A percentile compares a stretch with the other conserved stretches of the same genome.
Evolutionary conservation across 2,329 filamentous ascomycete genomes (phyloP).

Genomic region (Colletotrichum orbiculare): DNA sequence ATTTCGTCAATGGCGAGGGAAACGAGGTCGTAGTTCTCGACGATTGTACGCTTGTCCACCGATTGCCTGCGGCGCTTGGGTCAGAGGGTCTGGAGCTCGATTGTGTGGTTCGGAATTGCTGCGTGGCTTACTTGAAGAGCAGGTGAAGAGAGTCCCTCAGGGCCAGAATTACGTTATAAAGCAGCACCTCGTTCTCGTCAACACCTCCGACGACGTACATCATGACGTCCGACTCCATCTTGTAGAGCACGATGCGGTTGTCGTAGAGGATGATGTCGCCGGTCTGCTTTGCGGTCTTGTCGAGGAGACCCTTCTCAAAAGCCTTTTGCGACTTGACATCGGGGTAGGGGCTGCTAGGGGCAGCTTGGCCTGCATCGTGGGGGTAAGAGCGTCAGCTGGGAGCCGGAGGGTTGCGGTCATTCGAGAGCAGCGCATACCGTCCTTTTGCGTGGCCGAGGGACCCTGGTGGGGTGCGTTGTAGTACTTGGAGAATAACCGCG

Average conservation of each 20-base stretch:
- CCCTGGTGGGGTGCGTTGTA: constrained; percentile 61
- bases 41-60: constrained; percentile 95
- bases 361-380: constrained; percentile 5
- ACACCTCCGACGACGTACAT: constrained; percentile 90
- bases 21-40: constrained; percentile 95
- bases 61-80: constrained; percentile 74
- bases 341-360: constrained; percentile 78
- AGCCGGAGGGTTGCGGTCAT: constrained; percentile 17
- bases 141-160: constrained; percentile 90
- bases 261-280: constrained; percentile 98
- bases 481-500: constrained; percentile 94
- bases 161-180: constrained; percentile 95
- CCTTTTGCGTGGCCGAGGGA: constrained; percentile 42
- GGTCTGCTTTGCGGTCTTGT: constrained; percentile 96
- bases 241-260: constrained; percentile 95
- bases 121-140: constrained; percentile 80
- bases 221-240: constrained; percentile 98
- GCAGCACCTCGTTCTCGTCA: constrained; percentile 95
- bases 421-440: constrained; percentile 38
- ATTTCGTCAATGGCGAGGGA: constrained; percentile 96
- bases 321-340: constrained; percentile 93
- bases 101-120: background rate
- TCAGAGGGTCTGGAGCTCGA: background rate
- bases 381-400: background rate
- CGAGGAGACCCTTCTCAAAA: constrained; percentile 94